Evolutionary conservation across 352 stramenopile genomes (phyloP).

Genomic region (Thalassiosira allenii): DNA sequence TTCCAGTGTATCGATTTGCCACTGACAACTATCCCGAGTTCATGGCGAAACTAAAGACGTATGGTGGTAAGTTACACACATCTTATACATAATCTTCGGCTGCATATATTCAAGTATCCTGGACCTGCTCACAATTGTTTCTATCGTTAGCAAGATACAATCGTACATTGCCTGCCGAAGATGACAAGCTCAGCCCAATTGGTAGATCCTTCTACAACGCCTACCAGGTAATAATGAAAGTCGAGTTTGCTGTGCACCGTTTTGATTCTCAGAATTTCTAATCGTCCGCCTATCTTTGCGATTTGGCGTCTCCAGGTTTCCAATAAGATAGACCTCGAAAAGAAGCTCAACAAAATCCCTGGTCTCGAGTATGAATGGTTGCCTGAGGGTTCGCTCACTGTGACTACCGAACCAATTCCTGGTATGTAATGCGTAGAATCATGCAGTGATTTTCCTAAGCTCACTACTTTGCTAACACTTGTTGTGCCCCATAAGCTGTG

Average conservation of each 20-base stretch:
- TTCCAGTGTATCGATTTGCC: constrained; percentile 70
- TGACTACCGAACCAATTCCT: constrained; percentile 68
- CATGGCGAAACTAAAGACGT: constrained; percentile 63
- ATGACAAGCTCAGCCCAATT: constrained; percentile 73
- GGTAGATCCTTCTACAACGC: constrained; percentile 79
- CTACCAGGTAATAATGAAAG: too few species aligned
- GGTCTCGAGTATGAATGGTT: constrained; percentile 78
- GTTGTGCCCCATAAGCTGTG: constrained; percentile 34
- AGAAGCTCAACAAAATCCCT: constrained; percentile 62
- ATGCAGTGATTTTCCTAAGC: too few species aligned
- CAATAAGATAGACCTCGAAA: constrained; percentile 63
- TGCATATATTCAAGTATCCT: background rate
- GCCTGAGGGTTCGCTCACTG: constrained; percentile 59
- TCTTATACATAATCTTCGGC: too few species aligned
- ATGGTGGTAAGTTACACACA: constrained; percentile 60
- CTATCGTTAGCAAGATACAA: constrained; percentile 78
- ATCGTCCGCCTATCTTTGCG: too few species aligned
- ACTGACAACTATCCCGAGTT: constrained; percentile 70
- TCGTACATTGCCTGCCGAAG: constrained; percentile 69
- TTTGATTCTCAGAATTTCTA: too few species aligned
- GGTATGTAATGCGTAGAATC: constrained; percentile 37
- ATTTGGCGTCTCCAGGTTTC: too few species aligned
- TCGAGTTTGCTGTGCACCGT: too few species aligned
- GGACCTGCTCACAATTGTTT: too few species aligned
- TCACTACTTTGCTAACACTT: too few species aligned